Base-by-base conservation (phyloP, 306 rosid species). In the Argentina anserina region DNA sequence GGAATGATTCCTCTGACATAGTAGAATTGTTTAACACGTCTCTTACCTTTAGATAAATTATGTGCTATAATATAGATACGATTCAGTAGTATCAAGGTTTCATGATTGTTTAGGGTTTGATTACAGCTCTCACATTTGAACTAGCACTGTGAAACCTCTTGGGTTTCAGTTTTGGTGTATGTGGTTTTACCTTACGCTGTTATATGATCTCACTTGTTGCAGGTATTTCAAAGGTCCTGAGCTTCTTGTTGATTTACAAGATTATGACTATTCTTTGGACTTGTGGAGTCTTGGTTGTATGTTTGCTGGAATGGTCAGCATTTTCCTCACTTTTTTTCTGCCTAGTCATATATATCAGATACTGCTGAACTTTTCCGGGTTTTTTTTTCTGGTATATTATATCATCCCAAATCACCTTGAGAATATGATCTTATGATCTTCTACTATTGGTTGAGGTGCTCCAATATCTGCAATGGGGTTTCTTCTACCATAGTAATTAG, bases 211-310 rank as follows among this genome's bases (percentile, higher is more conserved):
- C 52, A 21, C 78, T 8, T 33, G 67, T 76, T 84, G 81, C 88
- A 92, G 98, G 84, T 92, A 92, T 82, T 92, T 88, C 79, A 92
- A 92, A 85, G 98, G 98, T 47, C 98, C 98, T 3, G 98, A 92
- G 82, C 96, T 92, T 83, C 98, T 92, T 82, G 92, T 92, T 78
- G 96, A 92, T 88, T 89, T 92, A 80, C 96, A 92, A 87, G 98
- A 92, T 85, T 92, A 92, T 82, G 97, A 92, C 79, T 92, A 90
- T 79, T 88, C 97, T 47, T 75, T 92, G 75, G 97, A 92, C 76
- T 78, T 92, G 81, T 92, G 97, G 97, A 92, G 97, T 80, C 96
- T 92, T 43, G 97, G 96, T 75, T 92, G 97, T 82, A 92, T 92
- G 97, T 82, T 92, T 75, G 97, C 97, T 58, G 97, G 97, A 82